Base-by-base conservation (phyloP, 2,329 filamentous ascomycete genomes). In the Davidsoniella australis region DNA sequence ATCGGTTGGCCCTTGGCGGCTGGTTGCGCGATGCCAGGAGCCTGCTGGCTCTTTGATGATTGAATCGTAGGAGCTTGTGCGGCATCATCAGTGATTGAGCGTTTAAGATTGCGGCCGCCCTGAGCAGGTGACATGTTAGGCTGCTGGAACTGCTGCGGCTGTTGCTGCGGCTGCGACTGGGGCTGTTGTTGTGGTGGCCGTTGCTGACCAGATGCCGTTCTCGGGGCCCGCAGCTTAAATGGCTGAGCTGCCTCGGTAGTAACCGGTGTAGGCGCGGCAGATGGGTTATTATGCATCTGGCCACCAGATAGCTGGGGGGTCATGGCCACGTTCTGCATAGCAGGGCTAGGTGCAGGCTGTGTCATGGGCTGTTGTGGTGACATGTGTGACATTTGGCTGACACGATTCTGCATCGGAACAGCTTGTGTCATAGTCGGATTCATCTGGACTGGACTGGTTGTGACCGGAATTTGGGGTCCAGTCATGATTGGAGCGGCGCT, bases 91-190 rank as follows among this genome's bases (percentile, higher is more conserved):
- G 64, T 60, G 47, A 62, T 71, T 3, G 70, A 62, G 1, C 73
- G 69, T 61, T 76, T 76, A 41, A 73, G 62, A 44, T 62, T 69
- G 58, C 70, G 74, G 23, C 61, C 58, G 7, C 60, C 60, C 4
- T 64, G 54, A 2, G 63, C 63, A 7, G 66, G 61, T 4, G 68
- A 65, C 14, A 41, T 64, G 10, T 41, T 64, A 4, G 63, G 47
- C 17, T 33, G 9, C 9, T 24, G 36, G 17, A 33, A 14, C 10
- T 40, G 41, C 7, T 41, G 41, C 12, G 40, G 29, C 41, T 45
- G 48, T 7, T 14, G n/a, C 16, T 41, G 26, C 9, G 6, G 26
- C 5, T n/a, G n/a, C n/a, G n/a, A n/a, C n/a, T n/a, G n/a, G 2
- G 6, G 26, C 3, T 29, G 26, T 5, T 29, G 26, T 5, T 29